Conservation (phyloP, 768 basidiomycete genomes). For the Hypholoma sublateritium region DNA sequence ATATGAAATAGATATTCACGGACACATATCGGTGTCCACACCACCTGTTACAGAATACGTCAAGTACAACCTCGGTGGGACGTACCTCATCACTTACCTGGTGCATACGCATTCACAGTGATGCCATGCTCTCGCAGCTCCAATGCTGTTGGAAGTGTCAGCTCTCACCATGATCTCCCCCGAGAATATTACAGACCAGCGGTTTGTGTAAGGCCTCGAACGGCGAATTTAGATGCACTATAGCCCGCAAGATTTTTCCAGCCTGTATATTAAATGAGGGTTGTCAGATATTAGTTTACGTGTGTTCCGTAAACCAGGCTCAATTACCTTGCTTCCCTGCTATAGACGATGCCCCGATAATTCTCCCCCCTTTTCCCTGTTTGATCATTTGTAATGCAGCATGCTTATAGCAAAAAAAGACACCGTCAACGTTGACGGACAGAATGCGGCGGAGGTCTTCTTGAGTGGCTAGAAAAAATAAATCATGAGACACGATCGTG, state of each 20-base stretch:
- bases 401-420: slow-evolving; percentile 63
- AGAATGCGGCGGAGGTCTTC: slow-evolving; percentile 42
- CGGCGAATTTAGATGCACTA: slow-evolving; percentile 36
- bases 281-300: too few species aligned
- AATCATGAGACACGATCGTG: background rate
- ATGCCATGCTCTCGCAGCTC: slow-evolving; percentile 24
- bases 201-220: slow-evolving; percentile 38
- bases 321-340: slow-evolving; percentile 28
- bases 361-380: slow-evolving; percentile 51
- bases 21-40: slow-evolving; percentile 17
- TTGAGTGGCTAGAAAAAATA: slow-evolving; percentile 24
- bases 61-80: background rate
- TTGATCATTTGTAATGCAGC: slow-evolving; percentile 62
- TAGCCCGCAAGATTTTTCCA: slow-evolving; percentile 22
- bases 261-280: background rate
- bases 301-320: too few species aligned
- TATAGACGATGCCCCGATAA: slow-evolving; percentile 42
- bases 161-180: background rate
- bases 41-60: slow-evolving; percentile 3
- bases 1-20: background rate
- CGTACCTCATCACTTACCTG: slow-evolving; percentile 18
- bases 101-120: slow-evolving; percentile 35
- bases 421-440: slow-evolving; percentile 55
- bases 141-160: slow-evolving; percentile 4
- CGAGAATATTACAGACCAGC: slow-evolving; percentile 26